phyloP scores from a whole-genome alignment of 768 basidiomycete genomes.

The Clitopilus hobsonii region DNA sequence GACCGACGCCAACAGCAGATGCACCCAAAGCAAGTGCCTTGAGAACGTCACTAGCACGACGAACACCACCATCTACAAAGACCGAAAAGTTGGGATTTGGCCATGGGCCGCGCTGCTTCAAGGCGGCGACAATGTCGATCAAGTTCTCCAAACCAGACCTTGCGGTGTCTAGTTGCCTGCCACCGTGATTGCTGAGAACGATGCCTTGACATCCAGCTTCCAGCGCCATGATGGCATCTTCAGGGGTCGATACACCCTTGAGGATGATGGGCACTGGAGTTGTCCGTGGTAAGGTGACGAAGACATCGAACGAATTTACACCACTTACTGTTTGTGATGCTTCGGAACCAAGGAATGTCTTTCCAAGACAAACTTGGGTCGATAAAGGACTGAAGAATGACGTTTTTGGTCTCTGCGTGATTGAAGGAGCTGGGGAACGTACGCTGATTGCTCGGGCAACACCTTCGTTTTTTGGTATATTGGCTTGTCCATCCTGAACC shows the following conservation, averaged over 20 bases:
- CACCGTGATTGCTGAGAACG: slow-evolving; percentile 58
- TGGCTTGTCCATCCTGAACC: slow-evolving; percentile 28
- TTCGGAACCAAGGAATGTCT: slow-evolving; percentile 76
- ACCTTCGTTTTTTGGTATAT: slow-evolving; percentile 58
- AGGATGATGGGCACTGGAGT: slow-evolving; percentile 61
- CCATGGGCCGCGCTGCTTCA: slow-evolving; percentile 49
- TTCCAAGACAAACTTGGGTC: slow-evolving; percentile 85
- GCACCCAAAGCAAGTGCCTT: slow-evolving; percentile 81
- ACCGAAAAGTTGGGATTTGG: slow-evolving; percentile 67
- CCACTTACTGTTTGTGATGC: slow-evolving; percentile 61
- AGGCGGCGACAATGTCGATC: slow-evolving; percentile 58
- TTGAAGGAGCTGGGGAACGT: slow-evolving; percentile 21
- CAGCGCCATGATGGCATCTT: slow-evolving; percentile 29
- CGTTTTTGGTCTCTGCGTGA: background rate
- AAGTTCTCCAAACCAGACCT: slow-evolving; percentile 71
- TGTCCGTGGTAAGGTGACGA: background rate
- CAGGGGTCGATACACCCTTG: slow-evolving; percentile 62
- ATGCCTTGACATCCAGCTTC: slow-evolving; percentile 31
- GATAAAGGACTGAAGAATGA: slow-evolving; percentile 68
- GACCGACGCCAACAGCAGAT: slow-evolving; percentile 62
- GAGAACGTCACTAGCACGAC: slow-evolving; percentile 77
- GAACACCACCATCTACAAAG: slow-evolving; percentile 73
- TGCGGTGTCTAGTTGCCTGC: slow-evolving; percentile 52
- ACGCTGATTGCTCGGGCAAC: slow-evolving; percentile 90
- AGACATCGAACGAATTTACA: slow-evolving; percentile 28